Evolutionary conservation across 1,284 basidiomycete genomes (phyloP).

Genomic region (Trametes polyzona): DNA sequence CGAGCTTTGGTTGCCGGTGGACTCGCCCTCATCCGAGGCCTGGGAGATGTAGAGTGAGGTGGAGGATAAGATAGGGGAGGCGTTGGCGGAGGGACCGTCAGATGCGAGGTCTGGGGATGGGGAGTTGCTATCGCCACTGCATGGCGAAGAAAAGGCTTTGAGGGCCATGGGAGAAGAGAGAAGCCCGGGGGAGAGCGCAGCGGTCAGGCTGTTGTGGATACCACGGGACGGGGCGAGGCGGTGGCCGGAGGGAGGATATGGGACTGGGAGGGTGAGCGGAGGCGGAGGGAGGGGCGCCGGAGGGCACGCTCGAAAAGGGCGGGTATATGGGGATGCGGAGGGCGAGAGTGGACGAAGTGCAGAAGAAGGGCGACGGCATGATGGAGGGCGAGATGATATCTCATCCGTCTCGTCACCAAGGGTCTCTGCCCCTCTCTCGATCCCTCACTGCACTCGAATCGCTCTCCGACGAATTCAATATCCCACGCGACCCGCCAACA

Average conservation of each 20-base stretch:
- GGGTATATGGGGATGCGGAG: slow-evolving; percentile 25
- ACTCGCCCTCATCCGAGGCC: slow-evolving; percentile 30
- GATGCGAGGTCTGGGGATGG: slow-evolving; percentile 35
- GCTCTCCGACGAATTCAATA: slow-evolving; percentile 18
- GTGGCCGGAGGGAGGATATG: slow-evolving; percentile 18
- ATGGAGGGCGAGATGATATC: slow-evolving; percentile 30
- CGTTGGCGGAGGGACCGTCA: slow-evolving; percentile 31
- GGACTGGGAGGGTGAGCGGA: slow-evolving; percentile 12
- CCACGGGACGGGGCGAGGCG: slow-evolving; percentile 10
- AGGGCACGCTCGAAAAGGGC: slow-evolving; percentile 30
- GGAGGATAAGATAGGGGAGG: slow-evolving; percentile 34
- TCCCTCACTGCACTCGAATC: background rate
- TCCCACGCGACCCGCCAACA: slow-evolving; percentile 23
- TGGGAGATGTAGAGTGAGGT: slow-evolving; percentile 28
- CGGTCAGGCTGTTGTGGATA: slow-evolving; percentile 7
- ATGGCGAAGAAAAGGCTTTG: slow-evolving; percentile 40
- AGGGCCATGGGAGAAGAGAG: slow-evolving; percentile 26
- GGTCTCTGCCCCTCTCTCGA: slow-evolving; percentile 26
- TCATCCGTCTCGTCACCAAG: slow-evolving; percentile 37
- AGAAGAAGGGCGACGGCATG: slow-evolving; percentile 33
- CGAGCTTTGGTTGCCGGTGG: slow-evolving; percentile 33
- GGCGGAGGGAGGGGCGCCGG: slow-evolving; percentile 25
- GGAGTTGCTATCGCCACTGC: slow-evolving; percentile 37
- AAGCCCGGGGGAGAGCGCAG: slow-evolving; percentile 1
- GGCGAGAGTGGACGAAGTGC: slow-evolving; percentile 30